Conservation (phyloP, 305 asterid genomes). For the Caryopteris hybrid region DNA sequence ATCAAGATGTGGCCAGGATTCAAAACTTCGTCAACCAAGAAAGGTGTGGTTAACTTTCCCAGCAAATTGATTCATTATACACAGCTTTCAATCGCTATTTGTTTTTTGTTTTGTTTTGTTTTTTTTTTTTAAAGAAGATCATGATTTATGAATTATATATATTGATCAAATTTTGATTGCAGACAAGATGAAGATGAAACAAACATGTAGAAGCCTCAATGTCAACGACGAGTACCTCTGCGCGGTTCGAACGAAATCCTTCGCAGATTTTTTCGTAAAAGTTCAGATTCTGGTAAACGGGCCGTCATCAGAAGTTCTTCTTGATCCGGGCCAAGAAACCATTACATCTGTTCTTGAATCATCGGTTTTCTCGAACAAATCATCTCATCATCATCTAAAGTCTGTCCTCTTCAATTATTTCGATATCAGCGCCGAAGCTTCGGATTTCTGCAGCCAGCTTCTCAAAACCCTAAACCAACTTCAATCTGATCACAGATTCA, state of each 20-base stretch:
- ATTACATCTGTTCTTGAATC: constrained; percentile 51
- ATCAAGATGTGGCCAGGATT: constrained; percentile 46
- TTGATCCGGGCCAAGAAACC: constrained; percentile 63
- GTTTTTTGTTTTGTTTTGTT: too few relatives aligned
- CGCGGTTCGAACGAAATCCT: constrained; percentile 73
- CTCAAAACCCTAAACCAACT: constrained; percentile 42
- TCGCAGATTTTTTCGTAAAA: constrained; percentile 53
- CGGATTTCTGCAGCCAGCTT: constrained; percentile 53
- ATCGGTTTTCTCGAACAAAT: constrained; percentile 13
- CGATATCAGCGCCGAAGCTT: constrained; percentile 69
- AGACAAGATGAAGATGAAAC: constrained; percentile 36
- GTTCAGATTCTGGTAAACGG: constrained; percentile 45
- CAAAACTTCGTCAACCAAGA: constrained; percentile 27
- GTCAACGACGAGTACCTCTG: constrained; percentile 72
- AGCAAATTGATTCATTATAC: too few relatives aligned
- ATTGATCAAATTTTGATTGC: constrained; percentile 13
- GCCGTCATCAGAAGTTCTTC: constrained; percentile 37
- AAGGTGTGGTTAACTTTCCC: constrained; percentile 26
- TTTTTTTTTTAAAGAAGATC: too few relatives aligned
- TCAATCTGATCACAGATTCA: constrained; percentile 30
- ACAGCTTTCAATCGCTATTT: too few relatives aligned
- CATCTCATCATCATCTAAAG: constrained; percentile 33
- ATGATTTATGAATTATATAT: too few relatives aligned
- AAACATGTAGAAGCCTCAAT: constrained; percentile 23
- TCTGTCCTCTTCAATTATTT: constrained; percentile 54